phyloP scores from a whole-genome alignment of 805 yeast species.

The Yueomyces sp. region DNA sequence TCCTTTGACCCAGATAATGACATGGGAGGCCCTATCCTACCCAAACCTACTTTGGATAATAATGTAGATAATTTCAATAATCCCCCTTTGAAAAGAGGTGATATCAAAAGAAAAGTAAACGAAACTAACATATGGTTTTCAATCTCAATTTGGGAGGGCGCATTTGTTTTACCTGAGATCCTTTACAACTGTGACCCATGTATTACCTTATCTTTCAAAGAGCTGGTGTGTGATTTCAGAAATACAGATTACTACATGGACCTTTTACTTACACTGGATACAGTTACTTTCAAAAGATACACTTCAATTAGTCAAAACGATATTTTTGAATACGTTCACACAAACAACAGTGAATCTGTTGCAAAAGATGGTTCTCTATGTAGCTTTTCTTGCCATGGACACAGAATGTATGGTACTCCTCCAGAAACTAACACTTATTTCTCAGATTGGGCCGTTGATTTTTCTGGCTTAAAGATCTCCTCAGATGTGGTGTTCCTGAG shows the following conservation, averaged over 20 bases:
- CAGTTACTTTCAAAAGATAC: slow-evolving; percentile 8
- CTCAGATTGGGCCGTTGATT: slow-evolving; percentile 78
- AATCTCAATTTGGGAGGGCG: slow-evolving; percentile 57
- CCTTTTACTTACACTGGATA: slow-evolving; percentile 45
- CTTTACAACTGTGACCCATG: slow-evolving; percentile 53
- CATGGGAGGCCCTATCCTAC: slow-evolving; percentile 1
- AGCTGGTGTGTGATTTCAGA: slow-evolving; percentile 66
- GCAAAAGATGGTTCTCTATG: slow-evolving; percentile 21
- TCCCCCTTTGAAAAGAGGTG: slow-evolving; percentile 7
- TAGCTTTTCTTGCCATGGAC: slow-evolving; percentile 60
- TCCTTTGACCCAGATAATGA: neutral
- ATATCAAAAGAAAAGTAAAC: slow-evolving; percentile 38
- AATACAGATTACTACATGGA: slow-evolving; percentile 92
- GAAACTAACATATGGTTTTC: slow-evolving; percentile 69
- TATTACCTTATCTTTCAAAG: slow-evolving; percentile 47
- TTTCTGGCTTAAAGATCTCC: slow-evolving; percentile 44
- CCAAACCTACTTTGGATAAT: slow-evolving; percentile 1
- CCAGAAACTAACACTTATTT: slow-evolving; percentile 79
- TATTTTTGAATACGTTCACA: slow-evolving; percentile 20
- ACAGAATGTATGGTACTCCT: slow-evolving; percentile 85
- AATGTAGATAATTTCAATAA: neutral
- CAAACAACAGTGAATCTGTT: slow-evolving; percentile 7
- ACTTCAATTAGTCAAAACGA: slow-evolving; percentile 7
- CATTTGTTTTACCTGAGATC: slow-evolving; percentile 58
- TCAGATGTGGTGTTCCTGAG: slow-evolving; percentile 35